Conservation (phyloP, 108 stramenopile species). For the Parmales sp. region DNA sequence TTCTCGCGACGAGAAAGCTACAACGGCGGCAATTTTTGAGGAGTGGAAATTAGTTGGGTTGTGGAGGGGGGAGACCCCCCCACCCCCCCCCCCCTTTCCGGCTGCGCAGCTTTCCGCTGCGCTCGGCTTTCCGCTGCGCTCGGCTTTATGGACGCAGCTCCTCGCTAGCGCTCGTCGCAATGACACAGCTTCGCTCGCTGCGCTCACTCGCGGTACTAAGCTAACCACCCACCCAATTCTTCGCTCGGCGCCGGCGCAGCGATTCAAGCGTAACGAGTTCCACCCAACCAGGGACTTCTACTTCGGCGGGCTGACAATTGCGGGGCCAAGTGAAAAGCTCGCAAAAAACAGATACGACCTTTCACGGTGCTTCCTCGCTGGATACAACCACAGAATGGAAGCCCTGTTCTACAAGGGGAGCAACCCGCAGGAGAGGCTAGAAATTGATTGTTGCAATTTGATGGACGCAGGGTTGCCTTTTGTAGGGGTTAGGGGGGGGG, state of each 20-base stretch:
- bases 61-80: no score
- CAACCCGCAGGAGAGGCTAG: neutral
- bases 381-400: neutral
- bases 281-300: neutral
- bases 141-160: no score
- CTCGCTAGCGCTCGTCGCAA: no score
- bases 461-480: neutral
- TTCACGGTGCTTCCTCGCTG: neutral
- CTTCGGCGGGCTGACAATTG: neutral
- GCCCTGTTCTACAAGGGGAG: neutral
- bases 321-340: neutral
- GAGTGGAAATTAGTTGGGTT: no score
- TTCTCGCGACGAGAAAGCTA: no score
- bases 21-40: no score
- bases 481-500: neutral
- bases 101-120: no score
- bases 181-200: no score
- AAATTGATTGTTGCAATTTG: neutral
- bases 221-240: no score
- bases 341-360: neutral
- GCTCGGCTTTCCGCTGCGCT: no score
- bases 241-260: neutral
- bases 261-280: neutral
- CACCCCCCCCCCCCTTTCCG: no score
- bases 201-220: no score